Percentiles rank a stretch among this genome's conserved stretches.
These are phyloP conservation scores for Graphium sp. DNA, from an alignment of 2,329 filamentous ascomycete genomes.

Conservation along the genomic window DNA sequence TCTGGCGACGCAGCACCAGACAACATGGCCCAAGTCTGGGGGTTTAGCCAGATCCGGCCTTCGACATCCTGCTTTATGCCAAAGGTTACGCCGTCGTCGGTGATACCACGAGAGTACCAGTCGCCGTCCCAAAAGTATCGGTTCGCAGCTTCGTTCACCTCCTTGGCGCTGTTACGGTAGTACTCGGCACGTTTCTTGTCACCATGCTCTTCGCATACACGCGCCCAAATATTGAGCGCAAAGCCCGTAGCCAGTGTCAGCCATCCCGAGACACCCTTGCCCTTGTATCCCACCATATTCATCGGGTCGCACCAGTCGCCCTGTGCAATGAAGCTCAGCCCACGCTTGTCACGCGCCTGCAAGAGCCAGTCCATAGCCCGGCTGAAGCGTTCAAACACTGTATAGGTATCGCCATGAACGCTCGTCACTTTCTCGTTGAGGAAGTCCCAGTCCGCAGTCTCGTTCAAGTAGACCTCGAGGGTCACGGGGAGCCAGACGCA, in stretches of 20 bases:
- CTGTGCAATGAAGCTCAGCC: slow-evolving; percentile 38
- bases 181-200: slow-evolving; percentile 19
- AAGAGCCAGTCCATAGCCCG: slow-evolving; percentile 42
- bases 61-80: slow-evolving; percentile 31
- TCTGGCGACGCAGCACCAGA: slow-evolving; percentile 27
- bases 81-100: slow-evolving; percentile 33
- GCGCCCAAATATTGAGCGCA: slow-evolving; percentile 33
- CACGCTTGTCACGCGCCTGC: slow-evolving; percentile 28
- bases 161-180: slow-evolving; percentile 24
- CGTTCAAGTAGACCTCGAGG: slow-evolving; percentile 34
- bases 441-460: slow-evolving; percentile 34
- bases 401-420: slow-evolving; percentile 24
- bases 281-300: slow-evolving; percentile 46
- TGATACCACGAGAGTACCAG: slow-evolving; percentile 41
- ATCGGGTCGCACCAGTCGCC: slow-evolving; percentile 45
- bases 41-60: slow-evolving; percentile 41
- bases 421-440: slow-evolving; percentile 24
- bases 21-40: slow-evolving; percentile 37
- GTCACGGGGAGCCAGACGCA: slow-evolving; percentile 40
- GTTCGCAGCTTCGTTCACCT: slow-evolving; percentile 32
- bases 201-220: slow-evolving; percentile 27
- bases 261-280: slow-evolving; percentile 40
- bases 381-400: slow-evolving; percentile 35
- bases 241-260: slow-evolving; percentile 37
- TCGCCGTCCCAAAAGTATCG: slow-evolving; percentile 35